phyloP scores from a whole-genome alignment of 371 early-diverging fungal species.

The Mucor racemosus region DNA sequence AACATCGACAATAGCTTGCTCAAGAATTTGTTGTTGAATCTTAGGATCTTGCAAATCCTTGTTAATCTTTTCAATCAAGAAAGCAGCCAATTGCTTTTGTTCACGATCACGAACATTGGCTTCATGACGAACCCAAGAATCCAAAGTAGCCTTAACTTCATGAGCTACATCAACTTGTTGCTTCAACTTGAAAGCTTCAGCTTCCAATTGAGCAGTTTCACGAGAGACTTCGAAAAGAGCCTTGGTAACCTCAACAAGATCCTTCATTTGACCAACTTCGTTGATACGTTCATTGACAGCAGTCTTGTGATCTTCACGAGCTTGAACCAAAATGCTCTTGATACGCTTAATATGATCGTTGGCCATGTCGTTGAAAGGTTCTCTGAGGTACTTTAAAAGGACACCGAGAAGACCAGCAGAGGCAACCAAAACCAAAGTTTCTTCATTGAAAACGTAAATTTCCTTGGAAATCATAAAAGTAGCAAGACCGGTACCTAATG shows the following conservation, averaged over 20 bases:
- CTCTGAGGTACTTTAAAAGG: slow-evolving; percentile 78
- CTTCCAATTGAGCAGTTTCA: slow-evolving; percentile 92
- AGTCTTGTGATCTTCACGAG: slow-evolving; percentile 91
- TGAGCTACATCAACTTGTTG: slow-evolving; percentile 82
- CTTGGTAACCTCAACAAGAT: slow-evolving; percentile 93
- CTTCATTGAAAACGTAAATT: slow-evolving; percentile 94
- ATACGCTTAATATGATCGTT: slow-evolving; percentile 81
- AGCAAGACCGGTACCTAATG: slow-evolving; percentile 82
- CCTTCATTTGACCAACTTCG: slow-evolving; percentile 90
- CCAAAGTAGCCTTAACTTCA: slow-evolving; percentile 90
- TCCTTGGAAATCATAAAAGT: slow-evolving; percentile 94
- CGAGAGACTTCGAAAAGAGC: slow-evolving; percentile 92
- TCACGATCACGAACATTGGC: slow-evolving; percentile 90
- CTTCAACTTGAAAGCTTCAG: slow-evolving; percentile 92
- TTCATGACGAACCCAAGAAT: slow-evolving; percentile 97
- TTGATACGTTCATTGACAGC: slow-evolving; percentile 88
- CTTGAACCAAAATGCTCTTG: slow-evolving; percentile 79
- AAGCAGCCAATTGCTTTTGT: slow-evolving; percentile 87
- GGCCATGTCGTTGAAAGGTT: slow-evolving; percentile 90
- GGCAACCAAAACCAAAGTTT: slow-evolving; percentile 83
- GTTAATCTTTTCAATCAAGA: slow-evolving; percentile 87
- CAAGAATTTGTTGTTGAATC: slow-evolving; percentile 64
- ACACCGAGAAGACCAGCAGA: slow-evolving; percentile 78
- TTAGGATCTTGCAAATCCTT: slow-evolving; percentile 82
- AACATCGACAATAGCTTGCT: slow-evolving; percentile 59